Evolutionary conservation across 257 asterid genomes (phyloP).

Genomic region (Nicotiana attenuata): DNA sequence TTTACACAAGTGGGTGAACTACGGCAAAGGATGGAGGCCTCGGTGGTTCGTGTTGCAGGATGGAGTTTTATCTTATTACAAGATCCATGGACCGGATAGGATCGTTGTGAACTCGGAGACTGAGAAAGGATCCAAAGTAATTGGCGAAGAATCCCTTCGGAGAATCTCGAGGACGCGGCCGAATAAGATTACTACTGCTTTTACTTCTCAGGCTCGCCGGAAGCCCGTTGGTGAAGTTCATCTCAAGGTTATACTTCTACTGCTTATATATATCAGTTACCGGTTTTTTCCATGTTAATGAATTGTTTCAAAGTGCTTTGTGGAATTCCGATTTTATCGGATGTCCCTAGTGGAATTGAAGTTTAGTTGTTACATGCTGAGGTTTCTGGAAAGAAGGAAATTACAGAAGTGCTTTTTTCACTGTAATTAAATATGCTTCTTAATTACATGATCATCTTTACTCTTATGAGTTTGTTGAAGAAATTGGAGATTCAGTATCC

Average conservation of each 20-base stretch:
- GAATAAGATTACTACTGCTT: slow-evolving; percentile 22
- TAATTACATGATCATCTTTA: background rate
- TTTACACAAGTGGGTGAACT: slow-evolving; percentile 89
- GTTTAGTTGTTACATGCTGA: background rate
- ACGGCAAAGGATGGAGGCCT: slow-evolving; percentile 96
- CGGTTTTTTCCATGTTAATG: background rate
- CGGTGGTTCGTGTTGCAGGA: slow-evolving; percentile 96
- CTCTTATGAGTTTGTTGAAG: background rate
- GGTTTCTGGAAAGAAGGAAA: background rate
- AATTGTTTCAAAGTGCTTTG: background rate
- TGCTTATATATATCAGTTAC: background rate
- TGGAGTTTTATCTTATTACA: slow-evolving; percentile 84
- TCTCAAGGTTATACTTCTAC: slow-evolving; percentile 46
- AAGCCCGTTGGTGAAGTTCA: slow-evolving; percentile 92
- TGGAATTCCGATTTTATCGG: background rate
- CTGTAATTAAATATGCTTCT: background rate
- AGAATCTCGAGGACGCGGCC: slow-evolving; percentile 40
- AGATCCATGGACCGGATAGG: slow-evolving; percentile 93
- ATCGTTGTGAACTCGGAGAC: slow-evolving; percentile 53
- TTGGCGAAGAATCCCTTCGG: slow-evolving; percentile 73
- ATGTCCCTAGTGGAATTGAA: background rate
- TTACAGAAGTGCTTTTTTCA: background rate
- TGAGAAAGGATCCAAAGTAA: slow-evolving; percentile 72
- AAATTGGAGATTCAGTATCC: background rate
- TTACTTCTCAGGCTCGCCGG: slow-evolving; percentile 35